These are phyloP conservation scores for Syncephalastrum sp. DNA, from an alignment of 371 early-diverging fungal genomes.

Conservation along the genomic window DNA sequence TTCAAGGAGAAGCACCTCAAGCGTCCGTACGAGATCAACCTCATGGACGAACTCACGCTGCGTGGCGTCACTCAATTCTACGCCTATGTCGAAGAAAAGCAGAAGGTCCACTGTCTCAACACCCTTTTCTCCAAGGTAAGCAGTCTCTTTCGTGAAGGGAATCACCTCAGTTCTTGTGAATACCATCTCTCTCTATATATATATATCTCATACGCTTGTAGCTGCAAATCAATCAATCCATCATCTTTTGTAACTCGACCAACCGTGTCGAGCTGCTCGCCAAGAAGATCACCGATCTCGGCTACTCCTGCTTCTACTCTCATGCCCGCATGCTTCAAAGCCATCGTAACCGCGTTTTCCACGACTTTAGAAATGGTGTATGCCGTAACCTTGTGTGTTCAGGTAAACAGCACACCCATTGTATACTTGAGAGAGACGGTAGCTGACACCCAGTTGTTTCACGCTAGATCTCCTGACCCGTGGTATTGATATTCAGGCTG, in stretches of 20 bases:
- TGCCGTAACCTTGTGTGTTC: conserved; percentile 97
- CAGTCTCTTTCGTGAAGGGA: background rate
- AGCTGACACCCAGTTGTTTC: background rate
- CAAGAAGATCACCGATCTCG: conserved; percentile 97
- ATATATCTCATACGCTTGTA: conserved; percentile 9
- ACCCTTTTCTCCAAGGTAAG: conserved; percentile 93
- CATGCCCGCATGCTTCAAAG: conserved; percentile 98
- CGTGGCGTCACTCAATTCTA: conserved; percentile 98
- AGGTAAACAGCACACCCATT: conserved; percentile 29
- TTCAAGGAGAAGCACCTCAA: conserved; percentile 94
- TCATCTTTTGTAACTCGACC: conserved; percentile 99
- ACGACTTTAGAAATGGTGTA: conserved; percentile 96
- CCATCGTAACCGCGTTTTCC: conserved; percentile 98
- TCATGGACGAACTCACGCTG: conserved; percentile 98
- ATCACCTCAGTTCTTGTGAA: background rate
- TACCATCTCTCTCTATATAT: background rate
- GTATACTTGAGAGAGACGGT: background rate
- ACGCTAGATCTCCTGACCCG: conserved; percentile 89
- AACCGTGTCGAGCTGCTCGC: conserved; percentile 97
- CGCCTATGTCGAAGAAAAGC: conserved; percentile 96
- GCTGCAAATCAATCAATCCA: conserved; percentile 99
- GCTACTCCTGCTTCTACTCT: conserved; percentile 98
- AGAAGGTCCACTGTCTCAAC: conserved; percentile 98
- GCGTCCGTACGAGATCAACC: conserved; percentile 96
- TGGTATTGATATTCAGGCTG: conserved; percentile 99